Conservation (phyloP, 116 monocot species). For the Papilionanthe hybrid region DNA sequence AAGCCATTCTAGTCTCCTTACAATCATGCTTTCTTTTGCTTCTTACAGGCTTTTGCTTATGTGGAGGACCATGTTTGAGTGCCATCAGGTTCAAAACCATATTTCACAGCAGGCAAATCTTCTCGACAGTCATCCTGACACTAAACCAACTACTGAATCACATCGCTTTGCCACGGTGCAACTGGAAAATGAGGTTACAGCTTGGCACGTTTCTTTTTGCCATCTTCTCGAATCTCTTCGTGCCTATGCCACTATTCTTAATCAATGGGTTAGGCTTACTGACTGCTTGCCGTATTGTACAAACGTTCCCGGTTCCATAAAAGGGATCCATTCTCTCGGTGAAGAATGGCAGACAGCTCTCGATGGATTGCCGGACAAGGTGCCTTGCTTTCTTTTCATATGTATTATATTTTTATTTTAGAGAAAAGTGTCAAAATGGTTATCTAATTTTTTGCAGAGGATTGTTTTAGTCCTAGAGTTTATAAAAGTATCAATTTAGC, state of each 20-base stretch:
- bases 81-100: constrained; percentile 83
- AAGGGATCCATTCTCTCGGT: constrained; percentile 53
- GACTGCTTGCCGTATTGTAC: constrained; percentile 59
- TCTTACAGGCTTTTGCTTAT: constrained; percentile 50
- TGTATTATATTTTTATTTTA: not conserved
- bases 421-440: too few species aligned
- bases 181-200: constrained; percentile 65
- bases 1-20: not conserved
- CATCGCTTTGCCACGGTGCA: constrained; percentile 58
- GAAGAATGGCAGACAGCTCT: constrained; percentile 60
- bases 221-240: constrained; percentile 56
- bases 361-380: constrained; percentile 71
- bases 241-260: constrained; percentile 54
- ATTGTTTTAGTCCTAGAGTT: too few species aligned
- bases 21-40: not conserved
- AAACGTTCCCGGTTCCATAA: constrained; percentile 17
- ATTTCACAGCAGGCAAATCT: constrained; percentile 67
- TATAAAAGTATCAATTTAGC: too few species aligned
- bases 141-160: constrained; percentile 62
- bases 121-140: constrained; percentile 38
- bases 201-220: constrained; percentile 69
- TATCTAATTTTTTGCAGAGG: too few species aligned
- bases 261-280: constrained; percentile 74
- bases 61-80: constrained; percentile 91
- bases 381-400: constrained; percentile 10